These are phyloP conservation scores for Penicillium sp. DNA, from an alignment of 2,329 filamentous ascomycete species.

Conservation along the genomic window DNA sequence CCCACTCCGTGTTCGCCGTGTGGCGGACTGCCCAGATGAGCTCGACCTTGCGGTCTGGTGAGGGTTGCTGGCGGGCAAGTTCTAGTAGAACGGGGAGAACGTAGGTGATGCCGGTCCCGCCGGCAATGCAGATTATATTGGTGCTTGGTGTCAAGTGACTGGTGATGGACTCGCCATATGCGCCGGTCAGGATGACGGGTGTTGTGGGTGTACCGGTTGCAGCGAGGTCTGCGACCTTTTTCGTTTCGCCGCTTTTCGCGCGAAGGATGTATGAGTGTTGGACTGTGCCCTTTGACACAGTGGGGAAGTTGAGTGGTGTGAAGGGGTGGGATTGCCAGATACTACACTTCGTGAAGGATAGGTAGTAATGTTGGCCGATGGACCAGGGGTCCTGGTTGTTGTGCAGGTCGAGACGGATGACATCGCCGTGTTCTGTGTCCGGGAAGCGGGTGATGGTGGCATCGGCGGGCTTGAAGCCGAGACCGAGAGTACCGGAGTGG, in stretches of 20 bases:
- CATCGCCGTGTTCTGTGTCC: slow-evolving; percentile 58
- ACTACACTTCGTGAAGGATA: slow-evolving; percentile 65
- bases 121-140: slow-evolving; percentile 54
- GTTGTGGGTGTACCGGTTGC: slow-evolving; percentile 40
- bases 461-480: slow-evolving; percentile 36
- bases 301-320: slow-evolving; percentile 60
- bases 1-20: slow-evolving; percentile 57
- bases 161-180: slow-evolving; percentile 59
- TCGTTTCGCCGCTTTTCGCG: slow-evolving; percentile 46
- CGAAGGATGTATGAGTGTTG: slow-evolving; percentile 46
- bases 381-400: slow-evolving; percentile 63
- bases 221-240: slow-evolving; percentile 26
- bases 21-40: slow-evolving; percentile 66
- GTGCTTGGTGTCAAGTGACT: slow-evolving; percentile 44
- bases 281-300: slow-evolving; percentile 29
- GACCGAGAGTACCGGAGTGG: slow-evolving; percentile 7
- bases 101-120: slow-evolving; percentile 61
- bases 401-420: slow-evolving; percentile 66
- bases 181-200: slow-evolving; percentile 61
- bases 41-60: slow-evolving; percentile 51
- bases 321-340: slow-evolving; percentile 75
- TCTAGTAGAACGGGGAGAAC: slow-evolving; percentile 54
- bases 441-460: slow-evolving; percentile 55
- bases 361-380: slow-evolving; percentile 69
- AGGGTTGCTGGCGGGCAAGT: slow-evolving; percentile 25